Evolutionary conservation across 345 rosid species (phyloP), one percentile per base, ranked within the genome.

Genomic region (Moricandia moricandioides): DNA sequence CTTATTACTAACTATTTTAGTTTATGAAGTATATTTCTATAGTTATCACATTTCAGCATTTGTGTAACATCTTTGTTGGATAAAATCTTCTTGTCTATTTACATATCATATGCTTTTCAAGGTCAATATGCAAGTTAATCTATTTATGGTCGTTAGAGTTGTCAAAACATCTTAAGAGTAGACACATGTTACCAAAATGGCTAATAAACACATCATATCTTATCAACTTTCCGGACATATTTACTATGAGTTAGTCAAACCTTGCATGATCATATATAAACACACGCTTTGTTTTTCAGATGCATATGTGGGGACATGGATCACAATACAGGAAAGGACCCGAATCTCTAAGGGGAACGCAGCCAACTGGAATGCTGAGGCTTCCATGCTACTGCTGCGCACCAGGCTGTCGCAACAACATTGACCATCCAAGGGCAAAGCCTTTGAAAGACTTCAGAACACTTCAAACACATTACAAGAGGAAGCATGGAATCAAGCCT

Each of bases 251-350:
- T 54, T 52, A 62, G 43, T 65, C 9, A 58, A 56, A 54, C 17
- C 51, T 58, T 70, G 47, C 13, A 33, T 77, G 47, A 39, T 52
- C 47, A 62, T 54, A 9, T 69, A 75, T n/a, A n/a, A n/a, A n/a
- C n/a, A n/a, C n/a, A n/a, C n/a, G n/a, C n/a, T 67, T 60, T 65
- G 5, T 1, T 43, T 33, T 17, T 62, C 80, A 90, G 93, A 90
- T 90, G 96, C 96, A 90, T 75, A 88, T 88, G 96, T 91, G 96
- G 96, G 94, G 96, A 58, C 97, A 91, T 78, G 97, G 97, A 78
- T 91, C 94, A 30, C 90, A 91, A 78, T 91, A 91, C 81, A 85
- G 93, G 79, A 90, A 90, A 78, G 93, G 96, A 66, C 93, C 96
- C 0, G 93, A 90, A 57, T 88, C 96, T 6, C 66, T 90, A 55